Evolutionary conservation across 2,329 filamentous ascomycete species (phyloP).

Genomic region (Ophidiomyces ophidiicola): DNA sequence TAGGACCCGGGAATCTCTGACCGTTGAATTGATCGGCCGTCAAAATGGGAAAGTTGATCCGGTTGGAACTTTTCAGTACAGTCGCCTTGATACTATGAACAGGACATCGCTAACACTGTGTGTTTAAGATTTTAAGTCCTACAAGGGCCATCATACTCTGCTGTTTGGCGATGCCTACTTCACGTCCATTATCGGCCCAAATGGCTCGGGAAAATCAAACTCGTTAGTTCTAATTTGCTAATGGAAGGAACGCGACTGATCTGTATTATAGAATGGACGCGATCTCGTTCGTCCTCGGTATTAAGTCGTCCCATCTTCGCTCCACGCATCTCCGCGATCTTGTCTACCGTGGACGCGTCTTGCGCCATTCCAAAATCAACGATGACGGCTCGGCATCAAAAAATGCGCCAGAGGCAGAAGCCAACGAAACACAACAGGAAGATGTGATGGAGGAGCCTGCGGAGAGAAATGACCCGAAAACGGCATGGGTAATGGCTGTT

Average conservation of each 20-base stretch:
- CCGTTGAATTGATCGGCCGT: not conserved
- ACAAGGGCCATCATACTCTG: conserved; percentile 89
- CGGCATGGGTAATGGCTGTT: conserved; percentile 97
- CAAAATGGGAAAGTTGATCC: conserved; percentile 85
- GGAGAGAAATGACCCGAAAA: conserved; percentile 66
- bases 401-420: conserved; percentile 45
- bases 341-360: conserved; percentile 86
- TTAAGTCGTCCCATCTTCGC: conserved; percentile 95
- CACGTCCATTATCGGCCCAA: conserved; percentile 96
- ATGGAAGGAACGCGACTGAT: conserved; percentile 2
- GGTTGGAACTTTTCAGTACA: conserved; percentile 85
- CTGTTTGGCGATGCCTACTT: conserved; percentile 97
- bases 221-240: conserved; percentile 48
- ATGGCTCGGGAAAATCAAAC: conserved; percentile 98
- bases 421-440: conserved; percentile 51
- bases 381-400: conserved; percentile 66
- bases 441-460: conserved; percentile 51
- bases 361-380: conserved; percentile 85
- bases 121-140: conserved; percentile 89
- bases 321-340: conserved; percentile 89
- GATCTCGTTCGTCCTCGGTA: conserved; percentile 96
- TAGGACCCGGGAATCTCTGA: too few species aligned
- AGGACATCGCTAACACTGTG: conserved; percentile 17
- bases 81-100: conserved; percentile 16
- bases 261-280: conserved; percentile 69